A percentile compares a stretch with the other conserved stretches of the same genome.
Conservation (phyloP, 2,329 filamentous ascomycete species). For the Fusarium austroafricanum region DNA sequence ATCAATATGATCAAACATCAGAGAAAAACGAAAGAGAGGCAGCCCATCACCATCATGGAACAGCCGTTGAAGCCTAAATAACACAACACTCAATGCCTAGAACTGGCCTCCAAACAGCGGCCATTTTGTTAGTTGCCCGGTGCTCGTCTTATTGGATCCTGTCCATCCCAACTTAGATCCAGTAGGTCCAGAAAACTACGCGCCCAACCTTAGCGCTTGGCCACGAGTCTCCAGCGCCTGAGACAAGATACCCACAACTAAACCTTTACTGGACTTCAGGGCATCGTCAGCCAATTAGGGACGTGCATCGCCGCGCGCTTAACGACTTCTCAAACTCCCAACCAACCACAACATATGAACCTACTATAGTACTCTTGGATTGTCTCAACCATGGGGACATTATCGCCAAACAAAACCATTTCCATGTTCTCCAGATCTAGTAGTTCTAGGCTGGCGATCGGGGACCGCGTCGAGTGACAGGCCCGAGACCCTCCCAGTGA, state of each 20-base stretch:
- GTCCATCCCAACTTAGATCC: no score
- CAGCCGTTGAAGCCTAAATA: slow-evolving; percentile 14
- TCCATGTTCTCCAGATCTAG: slow-evolving; percentile 1
- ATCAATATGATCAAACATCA: background rate
- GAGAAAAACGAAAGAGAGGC: slow-evolving; percentile 25
- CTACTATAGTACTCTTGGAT: slow-evolving; percentile 2
- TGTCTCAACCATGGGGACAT: slow-evolving; percentile 19
- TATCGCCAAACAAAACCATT: slow-evolving; percentile 28
- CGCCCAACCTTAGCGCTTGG: slow-evolving; percentile 28
- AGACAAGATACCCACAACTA: slow-evolving; percentile 8
- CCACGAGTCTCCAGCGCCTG: slow-evolving; percentile 3
- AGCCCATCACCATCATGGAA: slow-evolving; percentile 16
- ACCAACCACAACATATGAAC: slow-evolving; percentile 33
- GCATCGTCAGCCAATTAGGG: slow-evolving; percentile 35
- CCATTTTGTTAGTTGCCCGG: background rate
- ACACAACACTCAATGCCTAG: background rate
- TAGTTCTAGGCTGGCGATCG: background rate
- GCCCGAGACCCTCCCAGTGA: slow-evolving; percentile 21
- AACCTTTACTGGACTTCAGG: slow-evolving; percentile 16
- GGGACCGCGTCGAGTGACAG: slow-evolving; percentile 33
- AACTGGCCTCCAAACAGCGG: background rate
- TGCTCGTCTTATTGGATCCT: slow-evolving; percentile 9
- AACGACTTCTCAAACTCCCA: slow-evolving; percentile 37
- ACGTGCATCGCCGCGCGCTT: slow-evolving; percentile 39
- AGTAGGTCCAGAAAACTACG: slow-evolving; percentile 9